Conservation (phyloP, 768 basidiomycete species). For the Suillus fuscotomentosus region DNA sequence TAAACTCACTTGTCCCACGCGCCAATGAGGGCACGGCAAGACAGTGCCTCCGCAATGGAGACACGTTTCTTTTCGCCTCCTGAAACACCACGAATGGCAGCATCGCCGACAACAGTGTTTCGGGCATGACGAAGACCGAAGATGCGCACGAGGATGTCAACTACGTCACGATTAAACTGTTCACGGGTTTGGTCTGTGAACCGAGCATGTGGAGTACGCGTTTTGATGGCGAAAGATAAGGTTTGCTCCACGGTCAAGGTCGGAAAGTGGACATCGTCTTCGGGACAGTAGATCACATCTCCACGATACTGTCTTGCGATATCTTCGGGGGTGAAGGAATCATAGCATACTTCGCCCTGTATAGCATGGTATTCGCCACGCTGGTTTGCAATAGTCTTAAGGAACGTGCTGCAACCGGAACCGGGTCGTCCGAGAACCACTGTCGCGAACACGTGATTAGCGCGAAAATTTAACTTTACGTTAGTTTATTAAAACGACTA, state of each 20-base stretch:
- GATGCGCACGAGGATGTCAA: slow-evolving; percentile 58
- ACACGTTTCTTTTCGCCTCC: slow-evolving; percentile 86
- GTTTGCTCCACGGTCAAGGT: slow-evolving; percentile 82
- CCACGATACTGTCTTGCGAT: slow-evolving; percentile 79
- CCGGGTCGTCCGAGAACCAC: slow-evolving; percentile 81
- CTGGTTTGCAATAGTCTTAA: slow-evolving; percentile 80
- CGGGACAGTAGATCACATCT: slow-evolving; percentile 59
- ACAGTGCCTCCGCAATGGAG: slow-evolving; percentile 82
- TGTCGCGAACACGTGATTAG: neutral
- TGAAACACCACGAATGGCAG: slow-evolving; percentile 67
- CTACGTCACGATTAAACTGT: neutral
- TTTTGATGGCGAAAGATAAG: slow-evolving; percentile 65
- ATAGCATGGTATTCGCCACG: slow-evolving; percentile 57
- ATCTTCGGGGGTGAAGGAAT: slow-evolving; percentile 71
- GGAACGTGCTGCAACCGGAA: slow-evolving; percentile 83
- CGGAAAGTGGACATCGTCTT: slow-evolving; percentile 80
- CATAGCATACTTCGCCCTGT: slow-evolving; percentile 68
- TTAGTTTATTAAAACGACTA: slow-evolving; percentile 27
- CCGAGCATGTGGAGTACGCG: slow-evolving; percentile 44
- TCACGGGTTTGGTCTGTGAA: neutral
- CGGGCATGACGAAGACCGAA: slow-evolving; percentile 76
- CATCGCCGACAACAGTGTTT: slow-evolving; percentile 79
- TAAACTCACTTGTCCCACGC: slow-evolving; percentile 65
- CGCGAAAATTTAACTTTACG: neutral
- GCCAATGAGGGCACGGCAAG: slow-evolving; percentile 75